Percentiles rank a stretch among this genome's conserved stretches.
These are phyloP conservation scores for Otatea glauca DNA, from an alignment of 176 grass and related monocot genomes.

Conservation along the genomic window DNA sequence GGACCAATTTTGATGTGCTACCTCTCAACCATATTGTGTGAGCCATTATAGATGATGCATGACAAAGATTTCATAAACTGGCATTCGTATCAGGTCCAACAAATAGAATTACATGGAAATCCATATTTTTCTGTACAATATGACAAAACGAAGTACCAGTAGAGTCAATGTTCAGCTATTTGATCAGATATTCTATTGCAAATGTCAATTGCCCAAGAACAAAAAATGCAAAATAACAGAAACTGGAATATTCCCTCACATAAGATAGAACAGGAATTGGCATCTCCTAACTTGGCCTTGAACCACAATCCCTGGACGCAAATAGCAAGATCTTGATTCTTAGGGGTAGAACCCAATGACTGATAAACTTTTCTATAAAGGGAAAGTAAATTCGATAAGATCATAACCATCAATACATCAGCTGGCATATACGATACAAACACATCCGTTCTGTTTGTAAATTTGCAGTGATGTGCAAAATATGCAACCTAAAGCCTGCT, in stretches of 20 bases:
- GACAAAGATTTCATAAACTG: slow-evolving; percentile 27
- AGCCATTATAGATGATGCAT: background rate
- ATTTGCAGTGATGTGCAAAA: slow-evolving; percentile 21
- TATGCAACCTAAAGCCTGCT: background rate
- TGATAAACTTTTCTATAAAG: background rate
- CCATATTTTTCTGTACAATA: background rate
- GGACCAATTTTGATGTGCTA: background rate
- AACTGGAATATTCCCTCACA: background rate
- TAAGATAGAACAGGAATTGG: background rate
- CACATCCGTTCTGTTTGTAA: slow-evolving; percentile 22
- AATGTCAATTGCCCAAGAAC: slow-evolving; percentile 9
- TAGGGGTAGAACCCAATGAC: background rate
- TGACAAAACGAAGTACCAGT: slow-evolving; percentile 19
- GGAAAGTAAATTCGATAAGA: background rate
- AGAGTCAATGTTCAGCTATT: slow-evolving; percentile 23
- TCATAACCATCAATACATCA: background rate
- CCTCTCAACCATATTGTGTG: background rate
- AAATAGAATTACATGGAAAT: slow-evolving; percentile 20
- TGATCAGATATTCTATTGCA: slow-evolving; percentile 21
- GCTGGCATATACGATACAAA: slow-evolving; percentile 7
- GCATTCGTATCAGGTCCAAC: background rate
- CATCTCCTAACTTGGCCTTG: background rate
- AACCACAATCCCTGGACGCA: slow-evolving; percentile 4
- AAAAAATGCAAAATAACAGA: background rate
- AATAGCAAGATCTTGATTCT: slow-evolving; percentile 20